Percentiles rank a stretch among this genome's conserved stretches.
These are phyloP conservation scores for Skeletonema costatum DNA, from an alignment of 108 stramenopile species.

Conservation along the genomic window DNA sequence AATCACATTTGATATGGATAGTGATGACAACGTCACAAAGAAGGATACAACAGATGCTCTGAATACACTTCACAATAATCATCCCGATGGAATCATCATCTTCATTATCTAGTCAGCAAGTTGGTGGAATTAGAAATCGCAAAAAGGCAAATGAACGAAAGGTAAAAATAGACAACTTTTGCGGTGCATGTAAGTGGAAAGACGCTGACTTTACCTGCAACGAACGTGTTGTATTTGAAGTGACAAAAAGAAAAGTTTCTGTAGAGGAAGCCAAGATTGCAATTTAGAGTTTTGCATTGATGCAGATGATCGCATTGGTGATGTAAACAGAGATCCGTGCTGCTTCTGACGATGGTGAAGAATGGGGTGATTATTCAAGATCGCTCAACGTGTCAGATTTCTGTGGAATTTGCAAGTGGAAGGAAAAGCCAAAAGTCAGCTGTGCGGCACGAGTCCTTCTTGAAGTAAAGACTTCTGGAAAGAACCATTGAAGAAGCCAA, in stretches of 20 bases:
- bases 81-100: too few relatives aligned
- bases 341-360: too few relatives aligned
- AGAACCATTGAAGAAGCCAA: neutral
- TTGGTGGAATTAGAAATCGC: too few relatives aligned
- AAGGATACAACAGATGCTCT: too few relatives aligned
- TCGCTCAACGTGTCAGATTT: neutral
- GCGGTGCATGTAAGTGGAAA: neutral
- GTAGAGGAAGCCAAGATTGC: neutral
- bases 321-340: neutral
- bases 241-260: neutral
- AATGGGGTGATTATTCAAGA: too few relatives aligned
- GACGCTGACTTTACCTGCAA: neutral
- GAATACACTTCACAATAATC: too few relatives aligned
- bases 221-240: neutral
- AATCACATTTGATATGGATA: too few relatives aligned
- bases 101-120: too few relatives aligned
- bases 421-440: neutral
- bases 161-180: neutral
- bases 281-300: neutral
- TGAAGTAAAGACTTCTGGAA: neutral
- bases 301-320: neutral
- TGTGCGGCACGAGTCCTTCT: constrained; percentile 10
- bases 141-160: too few relatives aligned
- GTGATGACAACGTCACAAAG: too few relatives aligned
- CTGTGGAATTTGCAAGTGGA: neutral